A percentile compares a stretch with the other conserved stretches of the same genome.
Evolutionary conservation across 805 yeast genomes (phyloP).

Genomic region (Barnettozyma pratensis): DNA sequence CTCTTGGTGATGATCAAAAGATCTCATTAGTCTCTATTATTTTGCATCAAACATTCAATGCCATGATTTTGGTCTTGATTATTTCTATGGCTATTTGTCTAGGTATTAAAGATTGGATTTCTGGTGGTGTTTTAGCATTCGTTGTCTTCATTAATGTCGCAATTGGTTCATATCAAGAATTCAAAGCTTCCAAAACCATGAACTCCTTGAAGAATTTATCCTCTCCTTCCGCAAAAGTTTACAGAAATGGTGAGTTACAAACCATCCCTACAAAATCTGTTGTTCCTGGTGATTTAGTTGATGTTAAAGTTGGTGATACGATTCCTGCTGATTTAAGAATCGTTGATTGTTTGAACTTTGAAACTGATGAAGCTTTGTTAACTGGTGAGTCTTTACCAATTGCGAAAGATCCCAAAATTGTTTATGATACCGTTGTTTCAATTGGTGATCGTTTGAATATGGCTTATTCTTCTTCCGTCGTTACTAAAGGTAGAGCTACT

Average conservation of each 20-base stretch:
- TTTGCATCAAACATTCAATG: conserved; percentile 66
- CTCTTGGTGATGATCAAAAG: conserved; percentile 53
- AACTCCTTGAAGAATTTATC: conserved; percentile 61
- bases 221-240: conserved; percentile 66
- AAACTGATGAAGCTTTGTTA: conserved; percentile 62
- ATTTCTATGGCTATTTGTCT: conserved; percentile 67
- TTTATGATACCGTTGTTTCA: conserved; percentile 40
- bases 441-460: conserved; percentile 72
- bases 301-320: conserved; percentile 65
- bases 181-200: conserved; percentile 75
- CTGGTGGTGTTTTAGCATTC: conserved; percentile 74
- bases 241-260: conserved; percentile 52
- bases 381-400: conserved; percentile 67
- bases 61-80: conserved; percentile 70
- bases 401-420: conserved; percentile 43
- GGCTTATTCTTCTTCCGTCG: conserved; percentile 66
- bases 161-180: conserved; percentile 68
- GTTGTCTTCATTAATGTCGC: conserved; percentile 59
- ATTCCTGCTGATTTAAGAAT: conserved; percentile 73
- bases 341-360: conserved; percentile 54
- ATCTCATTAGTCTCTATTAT: conserved; percentile 51
- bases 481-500: conserved; percentile 68
- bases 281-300: conserved; percentile 70
- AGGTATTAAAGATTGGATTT: conserved; percentile 73
- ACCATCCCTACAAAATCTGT: conserved; percentile 58